Percentiles rank a stretch among this genome's conserved stretches.
phyloP scores from a whole-genome alignment of 2,329 filamentous ascomycete species.

The Ophiostoma australiae region DNA sequence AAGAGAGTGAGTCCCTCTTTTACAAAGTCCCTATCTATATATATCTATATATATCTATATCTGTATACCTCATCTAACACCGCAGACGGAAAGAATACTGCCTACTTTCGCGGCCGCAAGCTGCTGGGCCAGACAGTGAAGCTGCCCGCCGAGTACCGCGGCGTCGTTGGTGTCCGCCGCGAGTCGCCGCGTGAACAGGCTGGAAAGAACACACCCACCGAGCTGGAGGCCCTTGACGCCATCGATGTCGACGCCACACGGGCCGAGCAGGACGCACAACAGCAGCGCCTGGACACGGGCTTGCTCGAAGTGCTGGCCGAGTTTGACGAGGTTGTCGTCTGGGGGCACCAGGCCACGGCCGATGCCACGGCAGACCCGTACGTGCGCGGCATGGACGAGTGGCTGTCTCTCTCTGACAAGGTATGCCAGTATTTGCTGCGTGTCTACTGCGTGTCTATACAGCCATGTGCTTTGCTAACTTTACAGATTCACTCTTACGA shows the following conservation, averaged over 20 bases:
- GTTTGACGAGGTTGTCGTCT: slow-evolving; percentile 75
- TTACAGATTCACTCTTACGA: slow-evolving; percentile 20
- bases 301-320: slow-evolving; percentile 58
- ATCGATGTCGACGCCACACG: slow-evolving; percentile 40
- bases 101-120: slow-evolving; percentile 76
- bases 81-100: slow-evolving; percentile 48
- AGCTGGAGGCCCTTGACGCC: slow-evolving; percentile 9
- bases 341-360: slow-evolving; percentile 69
- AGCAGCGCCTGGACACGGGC: slow-evolving; percentile 43
- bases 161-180: slow-evolving; percentile 51
- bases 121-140: slow-evolving; percentile 62
- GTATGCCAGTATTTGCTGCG: slow-evolving; percentile 16
- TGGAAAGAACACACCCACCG: slow-evolving; percentile 21
- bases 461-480: background rate
- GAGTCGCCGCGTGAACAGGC: slow-evolving; percentile 34
- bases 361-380: slow-evolving; percentile 63
- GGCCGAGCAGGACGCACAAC: slow-evolving; percentile 35
- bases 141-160: slow-evolving; percentile 67
- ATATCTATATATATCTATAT: too few species aligned
- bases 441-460: background rate
- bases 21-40: background rate
- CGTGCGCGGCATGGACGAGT: slow-evolving; percentile 71
- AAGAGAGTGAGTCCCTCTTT: slow-evolving; percentile 14
- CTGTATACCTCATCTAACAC: background rate
- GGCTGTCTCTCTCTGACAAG: slow-evolving; percentile 64